A percentile compares a stretch with the other conserved stretches of the same genome.
Evolutionary conservation across 2,329 filamentous ascomycete genomes (phyloP).

Genomic region (Fusarium nygamai): DNA sequence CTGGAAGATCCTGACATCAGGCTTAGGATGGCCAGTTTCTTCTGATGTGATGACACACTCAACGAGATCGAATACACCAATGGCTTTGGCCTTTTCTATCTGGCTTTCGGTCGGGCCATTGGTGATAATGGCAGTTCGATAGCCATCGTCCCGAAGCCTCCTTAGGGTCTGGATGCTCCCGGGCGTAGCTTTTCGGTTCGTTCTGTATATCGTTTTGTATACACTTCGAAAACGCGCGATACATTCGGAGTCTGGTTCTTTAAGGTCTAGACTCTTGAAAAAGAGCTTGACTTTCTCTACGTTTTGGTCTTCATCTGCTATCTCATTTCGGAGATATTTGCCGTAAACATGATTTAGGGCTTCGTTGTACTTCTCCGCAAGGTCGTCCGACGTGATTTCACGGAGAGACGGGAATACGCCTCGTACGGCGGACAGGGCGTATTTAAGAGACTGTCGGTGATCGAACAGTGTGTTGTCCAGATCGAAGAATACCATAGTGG

Average conservation of each 20-base stretch:
- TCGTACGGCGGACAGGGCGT: neutral
- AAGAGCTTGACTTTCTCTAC: neutral
- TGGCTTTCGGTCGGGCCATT: conserved; percentile 7
- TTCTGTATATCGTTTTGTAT: conserved; percentile 7
- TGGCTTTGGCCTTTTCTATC: neutral
- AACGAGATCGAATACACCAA: neutral
- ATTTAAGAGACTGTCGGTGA: neutral
- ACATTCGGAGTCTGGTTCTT: neutral
- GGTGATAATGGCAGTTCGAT: neutral
- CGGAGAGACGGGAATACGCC: neutral
- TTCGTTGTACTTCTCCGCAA: neutral
- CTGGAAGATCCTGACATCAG: neutral
- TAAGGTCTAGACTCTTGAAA: neutral
- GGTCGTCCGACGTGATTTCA: neutral
- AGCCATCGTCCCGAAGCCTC: neutral
- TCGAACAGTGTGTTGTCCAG: conserved; percentile 20
- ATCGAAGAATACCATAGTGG: neutral
- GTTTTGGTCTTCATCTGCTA: neutral
- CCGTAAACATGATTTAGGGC: conserved; percentile 3
- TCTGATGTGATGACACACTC: conserved; percentile 8
- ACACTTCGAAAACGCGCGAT: neutral
- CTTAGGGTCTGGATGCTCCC: neutral
- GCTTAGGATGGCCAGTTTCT: conserved; percentile 4
- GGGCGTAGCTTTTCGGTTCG: neutral
- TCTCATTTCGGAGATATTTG: neutral